Base-by-base conservation (phyloP, 2,329 filamentous ascomycete genomes). In the Monilinia aucupariae region DNA sequence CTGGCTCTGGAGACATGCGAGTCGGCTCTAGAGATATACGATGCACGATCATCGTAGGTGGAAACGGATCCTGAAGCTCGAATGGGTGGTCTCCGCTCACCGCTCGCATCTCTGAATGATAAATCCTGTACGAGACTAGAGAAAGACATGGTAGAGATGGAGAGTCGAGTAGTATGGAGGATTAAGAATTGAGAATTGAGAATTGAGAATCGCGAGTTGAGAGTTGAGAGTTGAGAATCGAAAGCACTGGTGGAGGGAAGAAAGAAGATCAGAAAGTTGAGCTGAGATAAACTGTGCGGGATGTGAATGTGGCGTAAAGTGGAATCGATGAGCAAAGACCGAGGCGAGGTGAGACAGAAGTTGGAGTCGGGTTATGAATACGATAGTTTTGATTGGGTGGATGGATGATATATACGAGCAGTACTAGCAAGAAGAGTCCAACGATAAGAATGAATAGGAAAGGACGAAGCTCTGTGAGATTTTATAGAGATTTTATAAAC, bases 121-220 rank as follows among this genome's bases (percentile, higher is more conserved):
- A 88, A 76, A 68, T 88, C 85, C 68, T 87, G 85, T 30, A 88
- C 83, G 61, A 88, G 83, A 71, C 82, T 86, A 48, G 85, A 88
- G 77, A 88, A 87, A 43, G 85, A 88, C 85, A 88, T 87, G 65
- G 60, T 73, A 43, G 22, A 20, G 34, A 54, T n/a, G 12, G 15
- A 48, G 13, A n/a, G n/a, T n/a, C n/a, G n/a, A n/a, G n/a, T n/a
- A n/a, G n/a, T n/a, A n/a, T n/a, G n/a, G n/a, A n/a, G n/a, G n/a
- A n/a, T n/a, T n/a, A n/a, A n/a, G n/a, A n/a, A n/a, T n/a, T n/a
- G n/a, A n/a, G n/a, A n/a, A n/a, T n/a, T n/a, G n/a, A n/a, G n/a
- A n/a, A n/a, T n/a, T n/a, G n/a, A n/a, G n/a, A n/a, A n/a, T n/a
- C n/a, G n/a, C n/a, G n/a, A n/a, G n/a, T n/a, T n/a, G n/a, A n/a